Evolutionary conservation across 2,329 filamentous ascomycete species (phyloP), one percentile per base, ranked within the genome.

Genomic region (Lachnellula arida): DNA sequence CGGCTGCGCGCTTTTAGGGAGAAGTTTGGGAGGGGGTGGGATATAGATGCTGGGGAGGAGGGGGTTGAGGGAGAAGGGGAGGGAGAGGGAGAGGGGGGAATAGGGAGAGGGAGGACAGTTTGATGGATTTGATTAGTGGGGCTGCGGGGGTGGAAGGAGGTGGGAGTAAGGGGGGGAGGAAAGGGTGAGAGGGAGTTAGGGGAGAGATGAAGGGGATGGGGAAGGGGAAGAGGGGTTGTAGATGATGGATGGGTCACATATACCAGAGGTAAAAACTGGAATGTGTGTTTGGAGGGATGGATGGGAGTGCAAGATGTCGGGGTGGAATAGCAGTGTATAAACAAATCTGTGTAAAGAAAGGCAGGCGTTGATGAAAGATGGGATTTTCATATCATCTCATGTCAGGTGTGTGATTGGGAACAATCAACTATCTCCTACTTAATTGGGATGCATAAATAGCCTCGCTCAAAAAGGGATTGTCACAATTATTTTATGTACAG

Each of bases 21-120:
- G 59, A 82, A 88, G 55, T 99, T 92, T 76, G 94, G 94, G 25
- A 79, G 87, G 57, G 85, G 84, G 11, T 99, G 89, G 79, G 94
- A 99, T 75, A 77, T 82, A 23, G 75, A 71, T 9, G 74, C 70
- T 55, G 63, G 64, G 19, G 62, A 63, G 39, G 72, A 67, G 28
- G 70, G 64, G 11, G 68, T 71, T 52, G 68, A 70, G 51, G 65
- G 55, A n/a, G 64, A 55, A 34, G 61, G 61, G 32, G 64, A 62
- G 48, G 40, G 60, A 63, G 35, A 64, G 51, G 34, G n/a, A n/a
- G n/a, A n/a, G n/a, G n/a, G n/a, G n/a, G n/a, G n/a, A n/a, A n/a
- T n/a, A n/a, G 64, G 67, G 17, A 55, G 59, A 39, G 60, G 75
- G 77, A 80, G 51, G 79, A 81, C 59, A 81, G 77, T 67, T 64